A percentile compares a stretch with the other conserved stretches of the same genome.
phyloP scores from a whole-genome alignment of 345 rosid species.

The Anastatica hierochuntica region DNA sequence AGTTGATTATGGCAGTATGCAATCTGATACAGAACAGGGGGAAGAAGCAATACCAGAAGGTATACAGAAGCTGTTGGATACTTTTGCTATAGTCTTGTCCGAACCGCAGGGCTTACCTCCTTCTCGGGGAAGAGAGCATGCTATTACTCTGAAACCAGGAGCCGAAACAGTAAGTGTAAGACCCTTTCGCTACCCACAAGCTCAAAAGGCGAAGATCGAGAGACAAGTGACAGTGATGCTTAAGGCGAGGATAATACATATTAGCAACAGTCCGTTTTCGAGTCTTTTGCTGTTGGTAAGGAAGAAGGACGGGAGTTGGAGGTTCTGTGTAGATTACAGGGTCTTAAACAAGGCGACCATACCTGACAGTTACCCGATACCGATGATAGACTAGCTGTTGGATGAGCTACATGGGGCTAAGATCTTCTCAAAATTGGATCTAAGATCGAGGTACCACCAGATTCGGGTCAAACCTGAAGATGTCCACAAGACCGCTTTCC shows the following conservation, averaged over 20 bases:
- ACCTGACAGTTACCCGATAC: neutral
- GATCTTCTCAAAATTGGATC: neutral
- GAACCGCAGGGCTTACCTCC: neutral
- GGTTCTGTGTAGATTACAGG: neutral
- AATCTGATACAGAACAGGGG: too few relatives aligned
- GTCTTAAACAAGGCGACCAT: neutral
- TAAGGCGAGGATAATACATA: neutral
- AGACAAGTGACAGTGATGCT: neutral
- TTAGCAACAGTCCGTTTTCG: accelerated
- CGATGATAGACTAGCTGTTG: neutral
- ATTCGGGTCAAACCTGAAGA: neutral
- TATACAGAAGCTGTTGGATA: too few relatives aligned
- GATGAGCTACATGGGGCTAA: neutral
- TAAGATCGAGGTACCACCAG: neutral
- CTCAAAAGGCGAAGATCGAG: neutral
- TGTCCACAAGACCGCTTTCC: neutral
- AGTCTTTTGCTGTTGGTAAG: neutral
- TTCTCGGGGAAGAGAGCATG: neutral
- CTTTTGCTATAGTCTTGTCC: too few relatives aligned
- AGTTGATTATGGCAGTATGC: too few relatives aligned
- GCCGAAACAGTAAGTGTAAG: neutral
- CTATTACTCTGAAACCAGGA: accelerated
- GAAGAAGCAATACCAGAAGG: neutral
- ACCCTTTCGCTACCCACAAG: neutral
- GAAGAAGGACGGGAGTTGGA: too few relatives aligned